Percentiles rank a stretch among this genome's conserved stretches.
These are phyloP conservation scores for Lipomyces yamadae DNA, from an alignment of 805 yeast genomes.

Conservation along the genomic window DNA sequence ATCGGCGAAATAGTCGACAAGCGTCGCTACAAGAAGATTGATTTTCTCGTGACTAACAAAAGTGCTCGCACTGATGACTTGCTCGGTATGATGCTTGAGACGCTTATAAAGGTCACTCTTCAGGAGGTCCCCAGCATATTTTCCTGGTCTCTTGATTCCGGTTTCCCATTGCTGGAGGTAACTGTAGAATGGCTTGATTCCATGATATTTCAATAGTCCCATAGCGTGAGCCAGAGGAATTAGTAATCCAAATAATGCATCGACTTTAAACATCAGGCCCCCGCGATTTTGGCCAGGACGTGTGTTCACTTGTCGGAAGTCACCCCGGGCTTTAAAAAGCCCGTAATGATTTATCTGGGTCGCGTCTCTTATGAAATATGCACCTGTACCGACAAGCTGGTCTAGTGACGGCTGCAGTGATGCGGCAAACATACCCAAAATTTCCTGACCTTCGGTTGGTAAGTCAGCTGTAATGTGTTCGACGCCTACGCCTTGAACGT, in stretches of 20 bases:
- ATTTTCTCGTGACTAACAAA: conserved; percentile 72
- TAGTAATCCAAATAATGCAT: conserved; percentile 56
- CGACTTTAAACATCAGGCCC: conserved; percentile 19
- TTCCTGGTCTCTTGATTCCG: conserved; percentile 21
- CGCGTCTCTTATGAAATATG: conserved; percentile 71
- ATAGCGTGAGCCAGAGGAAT: conserved; percentile 67
- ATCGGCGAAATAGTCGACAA: conserved; percentile 38
- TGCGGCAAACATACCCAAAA: conserved; percentile 59
- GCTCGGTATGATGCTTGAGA: conserved; percentile 54
- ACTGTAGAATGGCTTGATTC: conserved; percentile 73
- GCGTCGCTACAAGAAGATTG: conserved; percentile 21
- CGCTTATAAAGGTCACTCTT: conserved; percentile 4
- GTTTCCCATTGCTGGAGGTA: conserved; percentile 53
- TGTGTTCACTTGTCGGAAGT: conserved; percentile 6
- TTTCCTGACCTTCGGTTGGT: conserved; percentile 59
- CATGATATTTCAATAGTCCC: conserved; percentile 71
- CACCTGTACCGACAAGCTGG: conserved; percentile 62
- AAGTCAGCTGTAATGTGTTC: conserved; percentile 62
- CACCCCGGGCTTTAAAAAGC: conserved; percentile 64
- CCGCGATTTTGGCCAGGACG: not conserved
- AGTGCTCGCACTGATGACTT: conserved; percentile 47
- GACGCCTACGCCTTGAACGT: conserved; percentile 70
- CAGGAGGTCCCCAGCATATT: conserved; percentile 14
- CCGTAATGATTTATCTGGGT: conserved; percentile 68
- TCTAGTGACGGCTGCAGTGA: conserved; percentile 71